phyloP scores from a whole-genome alignment of 345 rosid species.

The Syzygium aromaticum region DNA sequence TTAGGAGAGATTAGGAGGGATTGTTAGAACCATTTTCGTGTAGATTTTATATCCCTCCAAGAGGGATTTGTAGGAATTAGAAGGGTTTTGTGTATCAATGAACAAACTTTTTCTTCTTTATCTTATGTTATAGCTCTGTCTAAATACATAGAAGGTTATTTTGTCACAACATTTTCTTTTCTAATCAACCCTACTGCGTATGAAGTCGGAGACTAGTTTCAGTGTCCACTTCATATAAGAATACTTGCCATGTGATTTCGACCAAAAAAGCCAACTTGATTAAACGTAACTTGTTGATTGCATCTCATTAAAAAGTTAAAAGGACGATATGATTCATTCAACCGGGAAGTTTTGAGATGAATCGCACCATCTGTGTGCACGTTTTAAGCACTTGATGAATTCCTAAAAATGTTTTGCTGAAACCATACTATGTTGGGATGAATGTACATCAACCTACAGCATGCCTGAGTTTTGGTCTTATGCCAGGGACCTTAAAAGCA shows the following conservation, averaged over 20 bases:
- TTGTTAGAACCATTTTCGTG: background rate
- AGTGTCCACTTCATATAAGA: background rate
- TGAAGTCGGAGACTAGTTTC: background rate
- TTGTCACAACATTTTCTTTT: background rate
- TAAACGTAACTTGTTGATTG: background rate
- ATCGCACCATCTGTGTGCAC: background rate
- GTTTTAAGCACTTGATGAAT: background rate
- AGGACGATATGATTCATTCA: background rate
- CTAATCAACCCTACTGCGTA: background rate
- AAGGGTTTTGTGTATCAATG: background rate
- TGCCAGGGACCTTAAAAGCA: background rate
- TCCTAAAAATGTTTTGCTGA: background rate
- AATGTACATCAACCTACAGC: background rate
- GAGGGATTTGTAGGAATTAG: background rate
- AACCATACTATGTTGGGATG: background rate
- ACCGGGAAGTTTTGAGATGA: background rate
- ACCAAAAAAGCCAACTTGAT: background rate
- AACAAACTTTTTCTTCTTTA: background rate
- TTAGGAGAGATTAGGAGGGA: background rate
- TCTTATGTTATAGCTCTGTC: background rate
- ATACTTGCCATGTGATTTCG: background rate
- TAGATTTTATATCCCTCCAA: background rate
- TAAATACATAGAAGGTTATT: no score
- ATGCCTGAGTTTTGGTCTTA: background rate
- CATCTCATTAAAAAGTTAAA: background rate